Evolutionary conservation across 2,329 filamentous ascomycete genomes (phyloP).

Genomic region (Periconia sp.): DNA sequence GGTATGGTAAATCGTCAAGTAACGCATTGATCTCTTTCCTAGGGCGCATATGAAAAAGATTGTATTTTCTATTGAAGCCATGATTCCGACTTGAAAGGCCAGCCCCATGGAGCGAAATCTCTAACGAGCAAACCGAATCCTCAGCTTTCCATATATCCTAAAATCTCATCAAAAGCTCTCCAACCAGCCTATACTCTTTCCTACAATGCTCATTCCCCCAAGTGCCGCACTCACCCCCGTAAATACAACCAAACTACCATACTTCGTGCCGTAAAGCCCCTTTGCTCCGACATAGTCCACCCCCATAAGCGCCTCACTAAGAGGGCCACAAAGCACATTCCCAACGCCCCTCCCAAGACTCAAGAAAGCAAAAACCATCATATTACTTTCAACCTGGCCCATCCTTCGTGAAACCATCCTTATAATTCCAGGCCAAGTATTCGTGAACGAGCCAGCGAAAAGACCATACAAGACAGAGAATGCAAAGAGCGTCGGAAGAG

Average conservation of each 20-base stretch:
- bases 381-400: slow-evolving; percentile 35
- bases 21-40: too few relatives aligned
- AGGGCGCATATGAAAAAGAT: too few relatives aligned
- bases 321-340: slow-evolving; percentile 56
- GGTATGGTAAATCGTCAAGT: too few relatives aligned
- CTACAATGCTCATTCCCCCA: slow-evolving; percentile 11
- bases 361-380: slow-evolving; percentile 56
- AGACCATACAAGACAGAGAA: slow-evolving; percentile 45
- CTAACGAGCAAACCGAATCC: too few relatives aligned
- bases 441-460: slow-evolving; percentile 35
- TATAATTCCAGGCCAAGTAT: slow-evolving; percentile 35
- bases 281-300: too few relatives aligned
- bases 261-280: slow-evolving; percentile 44
- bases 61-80: too few relatives aligned
- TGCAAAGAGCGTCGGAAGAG: slow-evolving; percentile 38
- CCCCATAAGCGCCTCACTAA: slow-evolving; percentile 56
- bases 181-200: slow-evolving; percentile 3
- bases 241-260: slow-evolving; percentile 48
- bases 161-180: too few relatives aligned
- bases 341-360: slow-evolving; percentile 57
- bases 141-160: too few relatives aligned
- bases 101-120: too few relatives aligned
- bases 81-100: too few relatives aligned
- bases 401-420: slow-evolving; percentile 22
- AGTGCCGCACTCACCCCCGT: slow-evolving; percentile 43